Conservation (phyloP, 176 grass and related monocot genomes). For the Oryza coarctata region DNA sequence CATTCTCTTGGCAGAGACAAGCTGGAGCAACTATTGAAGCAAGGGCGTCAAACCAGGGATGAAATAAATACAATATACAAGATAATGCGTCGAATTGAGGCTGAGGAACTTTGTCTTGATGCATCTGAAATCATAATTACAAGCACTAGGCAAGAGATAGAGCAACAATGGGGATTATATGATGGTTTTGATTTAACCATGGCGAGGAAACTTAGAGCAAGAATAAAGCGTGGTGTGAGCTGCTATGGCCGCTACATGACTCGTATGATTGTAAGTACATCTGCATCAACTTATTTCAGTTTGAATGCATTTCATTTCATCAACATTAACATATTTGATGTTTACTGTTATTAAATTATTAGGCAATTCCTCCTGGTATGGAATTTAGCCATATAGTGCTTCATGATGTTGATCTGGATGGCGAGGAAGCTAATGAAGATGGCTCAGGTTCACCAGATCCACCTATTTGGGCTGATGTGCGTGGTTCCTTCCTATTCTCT, state of each 20-base stretch:
- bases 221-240: conserved; percentile 57
- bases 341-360: conserved; percentile 28
- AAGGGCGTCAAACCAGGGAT: conserved; percentile 76
- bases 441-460: conserved; percentile 44
- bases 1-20: conserved; percentile 92
- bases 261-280: conserved; percentile 70
- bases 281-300: conserved; percentile 30
- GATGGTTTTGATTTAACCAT: conserved; percentile 81
- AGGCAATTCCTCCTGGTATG: conserved; percentile 87
- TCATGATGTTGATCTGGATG: conserved; percentile 70
- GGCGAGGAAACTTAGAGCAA: conserved; percentile 57
- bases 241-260: conserved; percentile 77
- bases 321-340: neutral
- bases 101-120: conserved; percentile 83
- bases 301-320: conserved; percentile 11
- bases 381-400: conserved; percentile 69
- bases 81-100: conserved; percentile 87
- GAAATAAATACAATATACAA: conserved; percentile 78
- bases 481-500: conserved; percentile 21
- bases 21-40: conserved; percentile 79
- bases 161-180: conserved; percentile 83
- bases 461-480: conserved; percentile 68
- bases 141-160: conserved; percentile 86
- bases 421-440: conserved; percentile 59
- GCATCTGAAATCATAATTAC: conserved; percentile 81